Evolutionary conservation across 192 early-diverging fungal genomes (phyloP).

Genomic region (Thamnidium elegans): DNA sequence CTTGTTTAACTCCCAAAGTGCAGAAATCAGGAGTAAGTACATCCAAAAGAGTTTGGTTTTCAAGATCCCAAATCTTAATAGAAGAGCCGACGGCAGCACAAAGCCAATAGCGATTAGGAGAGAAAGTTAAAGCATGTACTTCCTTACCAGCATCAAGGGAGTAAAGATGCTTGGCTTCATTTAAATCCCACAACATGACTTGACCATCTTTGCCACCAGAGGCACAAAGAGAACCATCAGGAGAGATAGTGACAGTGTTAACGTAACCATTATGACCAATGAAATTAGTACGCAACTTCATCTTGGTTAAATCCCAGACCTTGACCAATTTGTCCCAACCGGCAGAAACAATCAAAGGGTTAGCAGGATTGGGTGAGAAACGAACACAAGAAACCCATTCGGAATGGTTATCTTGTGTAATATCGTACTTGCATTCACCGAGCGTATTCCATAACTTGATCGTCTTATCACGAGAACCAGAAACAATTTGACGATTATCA

Average conservation of each 20-base stretch:
- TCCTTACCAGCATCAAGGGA: constrained; percentile 90
- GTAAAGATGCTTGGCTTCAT: constrained; percentile 99
- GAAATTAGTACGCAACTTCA: constrained; percentile 98
- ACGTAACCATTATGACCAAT: constrained; percentile 96
- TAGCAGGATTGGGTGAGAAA: constrained; percentile 96
- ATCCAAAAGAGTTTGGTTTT: constrained; percentile 92
- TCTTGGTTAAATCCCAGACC: constrained; percentile 98
- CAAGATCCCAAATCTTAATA: constrained; percentile 99
- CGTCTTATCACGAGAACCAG: constrained; percentile 94
- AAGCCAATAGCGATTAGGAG: constrained; percentile 98
- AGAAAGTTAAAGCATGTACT: constrained; percentile 95
- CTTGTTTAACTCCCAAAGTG: constrained; percentile 55
- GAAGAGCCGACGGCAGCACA: constrained; percentile 88
- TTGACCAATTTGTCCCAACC: constrained; percentile 99
- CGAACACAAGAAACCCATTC: constrained; percentile 98
- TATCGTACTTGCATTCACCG: constrained; percentile 98
- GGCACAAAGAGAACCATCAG: constrained; percentile 98
- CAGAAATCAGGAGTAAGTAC: constrained; percentile 71
- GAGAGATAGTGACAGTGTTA: constrained; percentile 96
- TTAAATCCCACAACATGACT: constrained; percentile 99
- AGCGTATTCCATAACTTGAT: constrained; percentile 99
- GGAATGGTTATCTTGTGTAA: constrained; percentile 91
- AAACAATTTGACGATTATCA: constrained; percentile 98
- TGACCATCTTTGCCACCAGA: constrained; percentile 98
- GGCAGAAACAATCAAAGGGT: constrained; percentile 92